Percentiles rank a stretch among this genome's conserved stretches.
phyloP scores from a whole-genome alignment of 2,329 filamentous ascomycete genomes.

The Pseudogymnoascus sp. region DNA sequence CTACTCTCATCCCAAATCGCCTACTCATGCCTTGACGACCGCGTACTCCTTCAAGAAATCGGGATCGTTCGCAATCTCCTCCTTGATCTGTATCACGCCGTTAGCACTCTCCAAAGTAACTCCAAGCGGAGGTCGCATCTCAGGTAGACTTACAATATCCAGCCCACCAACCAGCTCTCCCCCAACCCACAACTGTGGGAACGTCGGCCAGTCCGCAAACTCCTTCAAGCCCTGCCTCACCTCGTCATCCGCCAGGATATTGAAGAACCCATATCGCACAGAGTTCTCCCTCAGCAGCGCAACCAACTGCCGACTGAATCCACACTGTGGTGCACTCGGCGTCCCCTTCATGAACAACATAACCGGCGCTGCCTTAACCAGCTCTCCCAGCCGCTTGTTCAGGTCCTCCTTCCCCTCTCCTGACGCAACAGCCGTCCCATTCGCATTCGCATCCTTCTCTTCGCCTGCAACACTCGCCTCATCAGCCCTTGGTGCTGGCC shows the following conservation, averaged over 20 bases:
- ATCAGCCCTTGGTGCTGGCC: conserved; percentile 21
- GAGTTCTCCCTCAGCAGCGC: conserved; percentile 77
- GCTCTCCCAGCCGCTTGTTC: conserved; percentile 67
- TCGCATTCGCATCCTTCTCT: neutral
- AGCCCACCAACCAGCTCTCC: conserved; percentile 88
- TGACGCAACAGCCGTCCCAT: neutral
- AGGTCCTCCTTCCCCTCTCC: conserved; percentile 70
- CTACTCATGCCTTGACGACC: conserved; percentile 29
- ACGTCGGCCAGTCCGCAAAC: conserved; percentile 98
- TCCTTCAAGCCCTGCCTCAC: conserved; percentile 94
- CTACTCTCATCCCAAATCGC: neutral
- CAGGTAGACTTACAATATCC: conserved; percentile 69
- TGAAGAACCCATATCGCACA: conserved; percentile 98
- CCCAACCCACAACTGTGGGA: conserved; percentile 85
- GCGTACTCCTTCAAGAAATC: conserved; percentile 75
- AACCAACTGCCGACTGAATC: conserved; percentile 88
- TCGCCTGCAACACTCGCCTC: conserved; percentile 18
- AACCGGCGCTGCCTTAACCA: conserved; percentile 91
- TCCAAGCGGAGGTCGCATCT: neutral
- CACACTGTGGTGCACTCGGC: conserved; percentile 76
- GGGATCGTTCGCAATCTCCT: conserved; percentile 76
- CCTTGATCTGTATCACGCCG: conserved; percentile 61
- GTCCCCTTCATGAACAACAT: conserved; percentile 99
- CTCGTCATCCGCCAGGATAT: conserved; percentile 95
- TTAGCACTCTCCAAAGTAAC: conserved; percentile 10